phyloP scores from a whole-genome alignment of 148 eudicot genomes.

The Rhododendron vialii region DNA sequence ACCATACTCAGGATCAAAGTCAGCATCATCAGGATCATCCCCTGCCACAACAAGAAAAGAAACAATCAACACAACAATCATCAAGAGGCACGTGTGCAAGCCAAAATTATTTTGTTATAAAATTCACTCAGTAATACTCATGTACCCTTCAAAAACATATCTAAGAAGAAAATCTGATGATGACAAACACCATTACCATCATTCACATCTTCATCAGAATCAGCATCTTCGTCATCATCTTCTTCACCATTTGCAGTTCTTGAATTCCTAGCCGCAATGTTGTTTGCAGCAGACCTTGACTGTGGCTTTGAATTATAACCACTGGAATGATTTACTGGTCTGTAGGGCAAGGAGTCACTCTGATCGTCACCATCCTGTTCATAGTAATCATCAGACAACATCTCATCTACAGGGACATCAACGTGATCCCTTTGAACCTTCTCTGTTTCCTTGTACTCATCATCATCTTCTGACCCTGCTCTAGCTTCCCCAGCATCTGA shows the following conservation, averaged over 20 bases:
- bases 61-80: not conserved
- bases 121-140: not conserved
- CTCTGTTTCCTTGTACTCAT: slow-evolving; percentile 37
- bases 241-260: slow-evolving; percentile 34
- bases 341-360: slow-evolving; percentile 52
- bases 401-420: slow-evolving; percentile 65
- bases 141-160: not conserved
- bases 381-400: slow-evolving; percentile 96
- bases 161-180: not conserved
- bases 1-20: slow-evolving; percentile 81
- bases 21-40: slow-evolving; percentile 96
- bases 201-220: slow-evolving; percentile 42
- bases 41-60: slow-evolving; percentile 44
- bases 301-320: slow-evolving; percentile 38
- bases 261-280: slow-evolving; percentile 32
- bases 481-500: slow-evolving; percentile 46
- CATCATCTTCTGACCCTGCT: slow-evolving; percentile 43
- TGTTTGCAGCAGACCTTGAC: slow-evolving; percentile 30
- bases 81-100: not conserved
- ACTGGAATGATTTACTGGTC: slow-evolving; percentile 29
- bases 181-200: slow-evolving; percentile 15
- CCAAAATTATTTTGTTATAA: not conserved
- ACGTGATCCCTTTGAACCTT: slow-evolving; percentile 31
- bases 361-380: slow-evolving; percentile 93
- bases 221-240: slow-evolving; percentile 42